phyloP scores from a whole-genome alignment of 371 early-diverging fungal species.

The Syncephalastrum sp. region DNA sequence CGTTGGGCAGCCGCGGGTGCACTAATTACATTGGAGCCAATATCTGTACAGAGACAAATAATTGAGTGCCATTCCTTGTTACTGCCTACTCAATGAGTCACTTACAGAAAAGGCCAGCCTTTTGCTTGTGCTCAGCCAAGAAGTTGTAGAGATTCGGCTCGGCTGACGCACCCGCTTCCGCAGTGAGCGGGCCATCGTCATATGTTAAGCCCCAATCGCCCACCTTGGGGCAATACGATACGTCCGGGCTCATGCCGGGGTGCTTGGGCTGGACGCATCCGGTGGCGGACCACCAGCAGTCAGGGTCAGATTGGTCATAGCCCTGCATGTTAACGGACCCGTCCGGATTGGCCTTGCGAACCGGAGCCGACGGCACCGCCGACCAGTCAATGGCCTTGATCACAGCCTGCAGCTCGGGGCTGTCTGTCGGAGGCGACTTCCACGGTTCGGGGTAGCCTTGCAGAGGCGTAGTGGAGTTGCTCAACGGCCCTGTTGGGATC shows the following conservation, averaged over 20 bases:
- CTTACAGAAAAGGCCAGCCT: conserved; percentile 11
- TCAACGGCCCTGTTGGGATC: conserved; percentile 31
- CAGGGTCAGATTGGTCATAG: conserved; percentile 19
- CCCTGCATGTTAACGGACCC: conserved; percentile 16
- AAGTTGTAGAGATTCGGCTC: conserved; percentile 30
- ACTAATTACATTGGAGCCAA: conserved; percentile 21
- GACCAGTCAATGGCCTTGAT: conserved; percentile 41
- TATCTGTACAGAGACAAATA: not conserved
- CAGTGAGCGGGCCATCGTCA: conserved; percentile 22
- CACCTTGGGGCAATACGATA: conserved; percentile 19
- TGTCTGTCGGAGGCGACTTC: conserved; percentile 21
- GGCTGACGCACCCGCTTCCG: conserved; percentile 17
- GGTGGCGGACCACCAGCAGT: conserved; percentile 28
- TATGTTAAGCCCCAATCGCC: conserved; percentile 18
- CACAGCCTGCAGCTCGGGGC: conserved; percentile 33
- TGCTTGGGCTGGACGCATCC: conserved; percentile 19
- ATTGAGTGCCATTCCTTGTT: too few relatives aligned
- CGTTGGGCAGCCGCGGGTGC: conserved; percentile 21
- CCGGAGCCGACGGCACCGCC: conserved; percentile 34
- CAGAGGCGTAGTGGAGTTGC: conserved; percentile 11
- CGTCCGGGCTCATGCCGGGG: conserved; percentile 16
- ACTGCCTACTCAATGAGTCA: not conserved
- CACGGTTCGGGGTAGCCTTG: conserved; percentile 14
- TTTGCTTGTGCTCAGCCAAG: conserved; percentile 19
- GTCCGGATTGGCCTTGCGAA: conserved; percentile 19